Conservation (phyloP, 1,284 basidiomycete genomes). For the Mycosarcoma mackinlayi region DNA sequence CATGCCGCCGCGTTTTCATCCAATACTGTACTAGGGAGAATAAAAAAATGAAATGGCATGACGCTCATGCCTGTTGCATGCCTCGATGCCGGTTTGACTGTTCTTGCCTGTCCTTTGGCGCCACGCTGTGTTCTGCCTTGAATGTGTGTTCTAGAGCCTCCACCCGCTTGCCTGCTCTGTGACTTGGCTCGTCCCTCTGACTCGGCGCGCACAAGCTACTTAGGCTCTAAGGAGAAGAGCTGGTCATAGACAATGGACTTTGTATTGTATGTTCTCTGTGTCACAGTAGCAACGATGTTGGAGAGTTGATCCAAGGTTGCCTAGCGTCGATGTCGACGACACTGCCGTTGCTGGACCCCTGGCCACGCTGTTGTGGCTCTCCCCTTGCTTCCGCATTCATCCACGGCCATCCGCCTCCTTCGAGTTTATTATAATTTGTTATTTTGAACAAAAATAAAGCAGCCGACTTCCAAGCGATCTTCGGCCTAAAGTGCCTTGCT, state of each 20-base stretch:
- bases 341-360: too few species aligned
- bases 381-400: constrained; percentile 14
- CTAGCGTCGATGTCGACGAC: too few species aligned
- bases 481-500: neutral
- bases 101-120: too few species aligned
- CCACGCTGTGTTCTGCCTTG: too few species aligned
- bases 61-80: constrained; percentile 41
- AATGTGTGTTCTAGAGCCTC: too few species aligned
- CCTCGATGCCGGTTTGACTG: constrained; percentile 6
- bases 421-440: constrained; percentile 1
- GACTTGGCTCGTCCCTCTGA: constrained; percentile 14
- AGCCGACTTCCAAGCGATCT: neutral
- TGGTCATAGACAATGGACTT: too few species aligned
- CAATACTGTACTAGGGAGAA: neutral
- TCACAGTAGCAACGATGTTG: too few species aligned
- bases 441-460: neutral
- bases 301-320: too few species aligned
- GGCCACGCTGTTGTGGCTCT: constrained; percentile 2
- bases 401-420: too few species aligned
- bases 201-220: too few species aligned
- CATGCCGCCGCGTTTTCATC: neutral
- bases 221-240: too few species aligned
- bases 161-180: neutral
- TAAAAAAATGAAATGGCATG: neutral
- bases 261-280: too few species aligned